A percentile compares a stretch with the other conserved stretches of the same genome.
Evolutionary conservation across 257 asterid species (phyloP).

Genomic region (Salvia miltiorrhiza): DNA sequence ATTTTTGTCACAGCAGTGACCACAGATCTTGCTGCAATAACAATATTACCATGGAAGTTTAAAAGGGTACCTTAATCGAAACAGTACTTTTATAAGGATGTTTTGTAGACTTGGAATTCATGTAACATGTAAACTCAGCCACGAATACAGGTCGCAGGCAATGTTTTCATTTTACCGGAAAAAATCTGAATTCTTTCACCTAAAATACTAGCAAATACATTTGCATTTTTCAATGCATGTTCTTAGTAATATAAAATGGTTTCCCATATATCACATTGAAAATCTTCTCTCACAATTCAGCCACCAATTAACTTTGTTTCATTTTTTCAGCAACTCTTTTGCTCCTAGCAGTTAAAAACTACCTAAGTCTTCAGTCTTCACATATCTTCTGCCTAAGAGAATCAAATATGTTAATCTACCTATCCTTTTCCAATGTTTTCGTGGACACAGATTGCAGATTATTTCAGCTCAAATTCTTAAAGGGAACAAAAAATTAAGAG

Average conservation of each 20-base stretch:
- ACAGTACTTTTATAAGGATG: no score
- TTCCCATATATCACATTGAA: neutral
- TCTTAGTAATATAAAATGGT: no score
- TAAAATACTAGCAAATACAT: neutral
- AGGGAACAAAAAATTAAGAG: neutral
- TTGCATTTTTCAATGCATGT: neutral
- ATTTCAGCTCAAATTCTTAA: neutral
- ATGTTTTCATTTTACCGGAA: neutral
- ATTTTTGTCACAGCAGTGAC: constrained; percentile 29
- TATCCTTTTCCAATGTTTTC: neutral
- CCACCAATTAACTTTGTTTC: neutral
- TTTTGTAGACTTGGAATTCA: neutral
- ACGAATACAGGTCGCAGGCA: neutral
- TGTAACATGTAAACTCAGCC: neutral
- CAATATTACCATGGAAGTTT: neutral
- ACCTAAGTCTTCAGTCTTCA: neutral
- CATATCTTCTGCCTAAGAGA: neutral
- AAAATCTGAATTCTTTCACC: neutral
- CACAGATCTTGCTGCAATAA: constrained; percentile 52
- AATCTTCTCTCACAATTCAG: neutral
- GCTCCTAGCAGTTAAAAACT: neutral
- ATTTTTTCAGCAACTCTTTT: neutral
- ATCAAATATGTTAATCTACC: neutral
- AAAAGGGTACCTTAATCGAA: neutral
- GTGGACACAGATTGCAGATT: neutral